phyloP scores from a whole-genome alignment of 306 rosid species.

The Geum urbanum region DNA sequence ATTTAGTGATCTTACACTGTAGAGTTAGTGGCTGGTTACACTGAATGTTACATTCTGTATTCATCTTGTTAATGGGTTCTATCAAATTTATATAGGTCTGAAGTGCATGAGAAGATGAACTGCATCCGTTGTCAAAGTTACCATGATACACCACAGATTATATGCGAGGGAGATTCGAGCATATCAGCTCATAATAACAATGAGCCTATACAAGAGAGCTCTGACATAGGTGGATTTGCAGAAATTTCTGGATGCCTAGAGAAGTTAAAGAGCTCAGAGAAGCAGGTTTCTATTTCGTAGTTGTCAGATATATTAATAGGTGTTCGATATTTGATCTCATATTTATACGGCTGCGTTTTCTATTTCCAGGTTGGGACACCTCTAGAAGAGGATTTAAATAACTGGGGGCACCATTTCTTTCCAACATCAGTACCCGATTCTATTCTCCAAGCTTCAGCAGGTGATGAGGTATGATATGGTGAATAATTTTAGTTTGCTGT shows the following conservation, averaged over 20 bases:
- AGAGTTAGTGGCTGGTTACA: neutral
- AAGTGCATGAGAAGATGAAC: conserved; percentile 80
- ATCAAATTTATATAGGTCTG: conserved; percentile 54
- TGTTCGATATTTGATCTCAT: neutral
- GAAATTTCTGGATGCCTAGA: conserved; percentile 73
- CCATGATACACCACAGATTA: conserved; percentile 31
- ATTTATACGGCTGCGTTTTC: neutral
- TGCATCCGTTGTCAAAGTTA: conserved; percentile 72
- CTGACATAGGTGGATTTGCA: conserved; percentile 95
- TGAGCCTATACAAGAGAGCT: conserved; percentile 44
- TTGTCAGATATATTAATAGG: conserved; percentile 16
- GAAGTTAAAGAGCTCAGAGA: conserved; percentile 77
- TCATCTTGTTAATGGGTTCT: conserved; percentile 1
- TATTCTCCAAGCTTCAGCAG: conserved; percentile 89
- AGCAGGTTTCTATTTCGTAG: conserved; percentile 60
- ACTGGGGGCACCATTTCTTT: conserved; percentile 92
- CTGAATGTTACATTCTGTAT: neutral
- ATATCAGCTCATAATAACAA: conserved; percentile 24
- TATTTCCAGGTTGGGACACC: conserved; percentile 74
- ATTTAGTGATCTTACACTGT: neutral
- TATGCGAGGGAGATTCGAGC: conserved; percentile 27
- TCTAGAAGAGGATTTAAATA: conserved; percentile 81
- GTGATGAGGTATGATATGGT: conserved; percentile 66
- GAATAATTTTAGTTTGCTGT: conserved; percentile 9
- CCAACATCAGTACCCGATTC: conserved; percentile 78